phyloP scores from a whole-genome alignment of 179 eudicot species.

The Beta corolliflora region DNA sequence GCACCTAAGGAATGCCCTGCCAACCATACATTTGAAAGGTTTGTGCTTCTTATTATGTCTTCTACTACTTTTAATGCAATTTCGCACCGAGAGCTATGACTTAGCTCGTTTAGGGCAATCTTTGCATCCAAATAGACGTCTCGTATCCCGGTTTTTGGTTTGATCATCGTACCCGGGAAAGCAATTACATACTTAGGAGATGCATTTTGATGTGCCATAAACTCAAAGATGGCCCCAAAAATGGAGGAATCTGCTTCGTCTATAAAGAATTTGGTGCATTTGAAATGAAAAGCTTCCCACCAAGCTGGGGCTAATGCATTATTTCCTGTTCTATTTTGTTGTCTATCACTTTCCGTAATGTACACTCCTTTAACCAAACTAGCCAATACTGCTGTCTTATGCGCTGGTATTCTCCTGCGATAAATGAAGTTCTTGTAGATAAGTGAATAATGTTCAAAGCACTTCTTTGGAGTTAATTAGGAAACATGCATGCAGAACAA shows the following conservation, averaged over 20 bases:
- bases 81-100: conserved; percentile 57
- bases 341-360: no score
- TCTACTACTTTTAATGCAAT: conserved; percentile 60
- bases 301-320: conserved; percentile 52
- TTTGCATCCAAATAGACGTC: conserved; percentile 65
- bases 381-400: no score
- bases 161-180: conserved; percentile 73
- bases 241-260: conserved; percentile 60
- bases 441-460: no score
- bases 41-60: conserved; percentile 41
- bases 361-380: no score
- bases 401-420: no score
- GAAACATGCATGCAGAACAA: no score
- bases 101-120: conserved; percentile 50
- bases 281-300: conserved; percentile 68
- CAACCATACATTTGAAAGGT: conserved; percentile 54
- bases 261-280: conserved; percentile 32
- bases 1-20: conserved; percentile 86
- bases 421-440: no score
- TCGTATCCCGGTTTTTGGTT: conserved; percentile 51
- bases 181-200: conserved; percentile 53
- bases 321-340: no score
- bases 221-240: conserved; percentile 65
- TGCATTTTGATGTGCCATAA: conserved; percentile 20
- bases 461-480: no score